Percentiles rank a stretch among this genome's conserved stretches.
phyloP scores from a whole-genome alignment of 768 basidiomycete genomes.

The Lyophyllum shimeji region DNA sequence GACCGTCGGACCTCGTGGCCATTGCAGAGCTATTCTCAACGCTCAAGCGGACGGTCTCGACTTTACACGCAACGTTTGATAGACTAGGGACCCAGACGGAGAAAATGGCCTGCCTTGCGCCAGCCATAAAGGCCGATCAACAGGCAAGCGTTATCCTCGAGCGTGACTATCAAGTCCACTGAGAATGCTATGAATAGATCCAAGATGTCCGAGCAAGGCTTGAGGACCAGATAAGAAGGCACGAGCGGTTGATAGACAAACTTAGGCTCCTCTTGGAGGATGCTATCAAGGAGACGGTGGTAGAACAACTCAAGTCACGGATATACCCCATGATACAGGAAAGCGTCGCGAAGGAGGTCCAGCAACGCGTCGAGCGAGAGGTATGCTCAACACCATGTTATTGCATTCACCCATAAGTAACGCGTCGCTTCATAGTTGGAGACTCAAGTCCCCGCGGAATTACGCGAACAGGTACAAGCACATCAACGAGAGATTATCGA shows the following conservation, averaged over 20 bases:
- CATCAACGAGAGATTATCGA: slow-evolving; percentile 44
- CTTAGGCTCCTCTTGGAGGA: slow-evolving; percentile 33
- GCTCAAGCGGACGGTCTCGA: slow-evolving; percentile 42
- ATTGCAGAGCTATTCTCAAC: slow-evolving; percentile 44
- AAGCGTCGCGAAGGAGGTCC: slow-evolving; percentile 34
- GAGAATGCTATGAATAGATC: slow-evolving; percentile 32
- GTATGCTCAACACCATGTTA: slow-evolving; percentile 24
- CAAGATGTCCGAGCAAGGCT: slow-evolving; percentile 36
- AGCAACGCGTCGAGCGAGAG: slow-evolving; percentile 41
- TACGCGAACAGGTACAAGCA: slow-evolving; percentile 36
- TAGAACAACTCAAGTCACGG: slow-evolving; percentile 37
- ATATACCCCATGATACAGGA: slow-evolving; percentile 34
- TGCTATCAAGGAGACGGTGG: slow-evolving; percentile 40
- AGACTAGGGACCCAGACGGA: slow-evolving; percentile 45
- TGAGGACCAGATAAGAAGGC: slow-evolving; percentile 35
- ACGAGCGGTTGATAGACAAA: slow-evolving; percentile 37
- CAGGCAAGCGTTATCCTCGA: slow-evolving; percentile 34
- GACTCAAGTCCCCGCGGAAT: slow-evolving; percentile 40
- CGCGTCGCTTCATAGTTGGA: slow-evolving; percentile 32
- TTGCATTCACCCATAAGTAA: not conserved
- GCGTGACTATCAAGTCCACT: slow-evolving; percentile 3
- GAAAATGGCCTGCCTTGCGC: slow-evolving; percentile 40
- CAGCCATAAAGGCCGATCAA: slow-evolving; percentile 42
- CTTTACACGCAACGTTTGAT: slow-evolving; percentile 44
- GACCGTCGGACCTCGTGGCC: slow-evolving; percentile 38